A percentile compares a stretch with the other conserved stretches of the same genome.
Conservation (phyloP, 768 basidiomycete species). For the Lactifluus volemus region DNA sequence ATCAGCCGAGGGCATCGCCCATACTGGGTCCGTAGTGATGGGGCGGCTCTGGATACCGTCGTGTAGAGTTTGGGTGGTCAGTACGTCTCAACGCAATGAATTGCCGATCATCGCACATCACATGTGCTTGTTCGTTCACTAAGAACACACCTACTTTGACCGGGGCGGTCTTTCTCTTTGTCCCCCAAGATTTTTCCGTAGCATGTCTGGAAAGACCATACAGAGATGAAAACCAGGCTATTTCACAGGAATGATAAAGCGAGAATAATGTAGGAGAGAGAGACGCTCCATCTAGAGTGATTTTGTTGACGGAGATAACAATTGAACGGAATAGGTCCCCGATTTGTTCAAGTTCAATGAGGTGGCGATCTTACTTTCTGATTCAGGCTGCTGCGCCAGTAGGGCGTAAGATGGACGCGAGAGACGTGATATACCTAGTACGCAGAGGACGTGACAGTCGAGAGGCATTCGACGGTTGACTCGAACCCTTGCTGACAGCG, state of each 20-base stretch:
- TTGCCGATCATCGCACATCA: not conserved
- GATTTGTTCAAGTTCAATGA: no score
- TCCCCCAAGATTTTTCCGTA: constrained; percentile 24
- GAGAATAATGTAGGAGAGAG: constrained; percentile 61
- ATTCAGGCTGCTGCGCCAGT: no score
- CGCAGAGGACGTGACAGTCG: no score
- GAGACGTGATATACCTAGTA: no score
- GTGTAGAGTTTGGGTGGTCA: constrained; percentile 56
- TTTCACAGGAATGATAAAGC: constrained; percentile 63
- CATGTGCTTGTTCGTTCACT: constrained; percentile 53
- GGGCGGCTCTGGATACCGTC: constrained; percentile 40
- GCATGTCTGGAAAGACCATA: constrained; percentile 42
- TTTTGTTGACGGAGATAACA: not conserved
- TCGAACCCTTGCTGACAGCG: no score
- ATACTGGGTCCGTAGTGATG: no score
- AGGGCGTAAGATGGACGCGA: no score
- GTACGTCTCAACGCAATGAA: constrained; percentile 41
- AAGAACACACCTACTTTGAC: constrained; percentile 70
- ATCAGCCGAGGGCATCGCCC: no score
- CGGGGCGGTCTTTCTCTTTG: constrained; percentile 27
- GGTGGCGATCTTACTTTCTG: no score
- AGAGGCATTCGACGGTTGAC: no score
- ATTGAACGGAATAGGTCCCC: not conserved
- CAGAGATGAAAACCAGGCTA: constrained; percentile 69
- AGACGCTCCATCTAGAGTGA: constrained; percentile 78